A percentile compares a stretch with the other conserved stretches of the same genome.
phyloP scores from a whole-genome alignment of 345 rosid genomes.

The Mallotus nudiflorus region DNA sequence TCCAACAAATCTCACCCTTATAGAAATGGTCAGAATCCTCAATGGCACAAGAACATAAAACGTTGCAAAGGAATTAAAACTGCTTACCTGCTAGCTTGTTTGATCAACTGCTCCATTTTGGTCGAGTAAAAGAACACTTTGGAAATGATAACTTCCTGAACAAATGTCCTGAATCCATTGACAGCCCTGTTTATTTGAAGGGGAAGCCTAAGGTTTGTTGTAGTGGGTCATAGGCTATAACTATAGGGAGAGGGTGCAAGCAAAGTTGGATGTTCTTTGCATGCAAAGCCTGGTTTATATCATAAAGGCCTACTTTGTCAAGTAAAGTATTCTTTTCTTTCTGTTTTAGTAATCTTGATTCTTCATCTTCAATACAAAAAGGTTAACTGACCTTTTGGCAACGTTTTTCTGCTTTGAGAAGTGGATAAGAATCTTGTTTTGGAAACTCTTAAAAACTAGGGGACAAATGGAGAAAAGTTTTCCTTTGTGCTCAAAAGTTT shows the following conservation, averaged over 20 bases:
- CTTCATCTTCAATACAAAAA: not conserved
- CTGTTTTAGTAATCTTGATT: not conserved
- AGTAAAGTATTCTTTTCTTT: conserved; percentile 36
- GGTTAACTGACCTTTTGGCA: not conserved
- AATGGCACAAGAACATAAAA: not conserved
- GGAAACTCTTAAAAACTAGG: not conserved
- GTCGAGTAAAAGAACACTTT: not conserved
- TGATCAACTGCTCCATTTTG: conserved; percentile 41
- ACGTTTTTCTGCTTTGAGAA: not conserved
- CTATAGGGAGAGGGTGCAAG: conserved; percentile 19
- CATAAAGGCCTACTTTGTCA: conserved; percentile 9
- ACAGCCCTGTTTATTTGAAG: conserved; percentile 32
- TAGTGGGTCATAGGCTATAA: conserved; percentile 14
- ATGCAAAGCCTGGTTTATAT: conserved; percentile 31
- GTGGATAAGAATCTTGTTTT: conserved; percentile 1
- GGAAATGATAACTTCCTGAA: conserved; percentile 3
- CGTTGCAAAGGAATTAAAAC: not conserved
- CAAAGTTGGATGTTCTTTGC: conserved; percentile 45
- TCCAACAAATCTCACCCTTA: conserved; percentile 37
- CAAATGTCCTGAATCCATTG: conserved; percentile 11
- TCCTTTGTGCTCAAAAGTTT: not conserved
- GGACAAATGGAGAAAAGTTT: not conserved
- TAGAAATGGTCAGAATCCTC: conserved; percentile 11
- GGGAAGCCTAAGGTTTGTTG: conserved; percentile 16
- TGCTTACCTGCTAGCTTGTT: conserved; percentile 31